phyloP scores from a whole-genome alignment of 139 green algal species.

The Tetraselmis chui region DNA sequence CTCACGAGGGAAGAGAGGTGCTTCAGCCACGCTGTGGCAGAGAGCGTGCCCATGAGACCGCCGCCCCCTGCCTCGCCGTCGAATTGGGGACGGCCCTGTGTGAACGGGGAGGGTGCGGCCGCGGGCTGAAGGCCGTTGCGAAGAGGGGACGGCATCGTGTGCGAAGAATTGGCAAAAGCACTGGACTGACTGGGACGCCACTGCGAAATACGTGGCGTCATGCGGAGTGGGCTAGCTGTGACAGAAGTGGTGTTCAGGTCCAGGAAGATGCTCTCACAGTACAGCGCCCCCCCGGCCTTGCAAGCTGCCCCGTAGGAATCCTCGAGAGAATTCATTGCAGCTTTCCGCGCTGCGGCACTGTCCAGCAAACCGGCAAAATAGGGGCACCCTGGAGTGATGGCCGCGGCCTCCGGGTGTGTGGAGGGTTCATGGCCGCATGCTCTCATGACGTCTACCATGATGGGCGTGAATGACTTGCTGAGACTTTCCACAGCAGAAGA shows the following conservation, averaged over 20 bases:
- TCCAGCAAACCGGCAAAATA: constrained; percentile 12
- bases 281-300: not conserved
- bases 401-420: not conserved
- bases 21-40: constrained; percentile 39
- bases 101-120: constrained; percentile 34
- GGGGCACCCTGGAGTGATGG: constrained; percentile 2
- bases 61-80: not conserved
- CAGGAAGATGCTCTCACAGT: constrained; percentile 16
- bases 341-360: not conserved
- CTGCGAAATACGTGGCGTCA: constrained; percentile 8
- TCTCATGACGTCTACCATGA: not conserved
- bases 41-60: constrained; percentile 16
- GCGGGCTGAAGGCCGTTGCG: not conserved
- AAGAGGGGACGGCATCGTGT: constrained; percentile 7
- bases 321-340: not conserved
- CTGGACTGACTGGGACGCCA: not conserved
- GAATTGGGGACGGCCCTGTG: constrained; percentile 12
- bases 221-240: not conserved
- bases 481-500: not conserved
- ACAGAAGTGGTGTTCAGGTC: not conserved
- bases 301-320: constrained; percentile 2
- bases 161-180: constrained; percentile 5
- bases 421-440: not conserved
- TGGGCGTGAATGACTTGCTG: not conserved
- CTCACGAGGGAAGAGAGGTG: constrained; percentile 7